Evolutionary conservation across 345 rosid genomes (phyloP).

Genomic region (Salix caprea): DNA sequence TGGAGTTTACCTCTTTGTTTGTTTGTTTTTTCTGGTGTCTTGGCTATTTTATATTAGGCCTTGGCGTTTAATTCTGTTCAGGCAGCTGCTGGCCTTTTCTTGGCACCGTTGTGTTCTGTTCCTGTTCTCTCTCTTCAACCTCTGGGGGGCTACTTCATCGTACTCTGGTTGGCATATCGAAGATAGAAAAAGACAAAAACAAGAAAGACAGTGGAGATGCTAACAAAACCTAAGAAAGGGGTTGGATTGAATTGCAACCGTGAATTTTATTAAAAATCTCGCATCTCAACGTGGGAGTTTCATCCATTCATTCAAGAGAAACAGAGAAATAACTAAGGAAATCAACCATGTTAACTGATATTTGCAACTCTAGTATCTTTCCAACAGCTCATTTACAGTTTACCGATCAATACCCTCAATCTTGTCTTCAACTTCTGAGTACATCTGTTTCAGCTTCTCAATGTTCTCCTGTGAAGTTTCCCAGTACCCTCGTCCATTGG

Average conservation of each 20-base stretch:
- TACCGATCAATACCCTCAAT: constrained; percentile 91
- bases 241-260: neutral
- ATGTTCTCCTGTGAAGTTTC: constrained; percentile 75
- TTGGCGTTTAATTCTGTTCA: neutral
- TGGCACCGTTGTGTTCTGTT: neutral
- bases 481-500: constrained; percentile 98
- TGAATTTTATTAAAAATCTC: constrained; percentile 18
- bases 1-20: neutral
- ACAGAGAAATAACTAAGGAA: constrained; percentile 6
- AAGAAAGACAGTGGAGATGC: neutral
- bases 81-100: neutral
- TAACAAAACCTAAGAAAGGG: neutral
- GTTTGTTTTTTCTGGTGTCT: neutral
- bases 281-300: constrained; percentile 15
- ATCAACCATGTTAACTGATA: constrained; percentile 17
- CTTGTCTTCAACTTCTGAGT: constrained; percentile 94
- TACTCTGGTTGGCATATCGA: neutral
- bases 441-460: constrained; percentile 81
- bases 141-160: neutral
- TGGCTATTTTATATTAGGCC: neutral
- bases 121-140: neutral
- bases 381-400: constrained; percentile 1
- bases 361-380: constrained; percentile 5
- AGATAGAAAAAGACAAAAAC: neutral
- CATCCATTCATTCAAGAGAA: constrained; percentile 12